These are phyloP conservation scores for Paulownia fortunei DNA, from an alignment of 257 asterid genomes.

Conservation along the genomic window DNA sequence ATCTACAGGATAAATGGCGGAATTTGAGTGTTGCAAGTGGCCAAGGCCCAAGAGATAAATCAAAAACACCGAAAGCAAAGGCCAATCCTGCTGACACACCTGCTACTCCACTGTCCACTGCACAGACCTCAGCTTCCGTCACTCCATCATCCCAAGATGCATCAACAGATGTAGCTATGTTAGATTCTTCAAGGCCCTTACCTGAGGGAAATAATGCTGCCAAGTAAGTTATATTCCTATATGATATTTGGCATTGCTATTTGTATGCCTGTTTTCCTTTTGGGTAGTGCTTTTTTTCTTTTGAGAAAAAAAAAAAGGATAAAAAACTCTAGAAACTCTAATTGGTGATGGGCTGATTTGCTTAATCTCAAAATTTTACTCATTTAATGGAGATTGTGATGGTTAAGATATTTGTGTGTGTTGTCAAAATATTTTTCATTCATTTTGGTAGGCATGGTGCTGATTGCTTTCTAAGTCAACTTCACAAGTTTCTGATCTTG, in stretches of 20 bases:
- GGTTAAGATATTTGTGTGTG: not conserved
- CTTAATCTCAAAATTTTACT: not conserved
- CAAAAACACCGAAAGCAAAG: conserved; percentile 60
- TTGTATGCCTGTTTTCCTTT: not conserved
- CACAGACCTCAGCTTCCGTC: conserved; percentile 42
- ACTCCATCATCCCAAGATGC: conserved; percentile 52
- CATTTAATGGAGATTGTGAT: not conserved
- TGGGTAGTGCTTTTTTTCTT: not conserved
- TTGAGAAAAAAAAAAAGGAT: no score
- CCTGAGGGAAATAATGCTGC: conserved; percentile 68
- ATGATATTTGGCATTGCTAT: not conserved
- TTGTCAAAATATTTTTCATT: not conserved
- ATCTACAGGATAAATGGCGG: conserved; percentile 86
- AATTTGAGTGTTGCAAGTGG: conserved; percentile 82
- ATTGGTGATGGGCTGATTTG: not conserved
- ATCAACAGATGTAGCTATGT: conserved; percentile 42
- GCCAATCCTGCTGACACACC: conserved; percentile 50
- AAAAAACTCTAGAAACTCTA: not conserved
- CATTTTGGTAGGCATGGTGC: not conserved
- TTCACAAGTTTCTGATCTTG: not conserved
- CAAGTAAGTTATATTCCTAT: conserved; percentile 50
- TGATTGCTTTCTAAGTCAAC: not conserved
- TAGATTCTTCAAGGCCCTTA: conserved; percentile 56
- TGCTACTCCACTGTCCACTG: conserved; percentile 48
- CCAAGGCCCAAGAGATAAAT: conserved; percentile 64